Evolutionary conservation across 306 rosid species (phyloP), one percentile per base, ranked within the genome.

Genomic region (Quercus aquifolioides): DNA sequence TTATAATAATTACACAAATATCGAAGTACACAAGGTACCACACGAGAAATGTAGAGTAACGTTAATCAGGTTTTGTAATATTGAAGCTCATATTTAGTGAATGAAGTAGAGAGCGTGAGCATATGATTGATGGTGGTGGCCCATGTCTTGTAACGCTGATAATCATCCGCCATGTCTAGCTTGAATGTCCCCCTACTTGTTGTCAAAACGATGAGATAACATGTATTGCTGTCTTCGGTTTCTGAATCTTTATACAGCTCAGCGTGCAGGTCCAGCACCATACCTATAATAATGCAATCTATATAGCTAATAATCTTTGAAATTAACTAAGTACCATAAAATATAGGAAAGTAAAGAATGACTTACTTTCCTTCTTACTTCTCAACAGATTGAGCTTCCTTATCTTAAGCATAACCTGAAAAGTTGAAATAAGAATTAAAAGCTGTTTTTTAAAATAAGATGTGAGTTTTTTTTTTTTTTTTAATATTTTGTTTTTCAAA

Each of bases 151-250:
- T 93, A 91, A 21, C 87, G 89, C 14, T 83, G 88, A 76, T 78
- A 83, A 84, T 93, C 92, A 78, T 86, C 91, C 1, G 73, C 94
- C 97, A 96, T 90, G 85, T 93, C 99, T 55, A 96, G 85, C 88
- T 96, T 93, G 93, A 93, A 91, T 8, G 74, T 69, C 4, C 99
- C 99, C 80, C 83, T 84, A 74, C 87, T 91, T 54, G 99, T 95
- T 1, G 88, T 81, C 69, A 96, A 80, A 20, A 89, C 96, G 3
- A 93, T 82, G 15, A 90, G 84, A 87, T 96, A 93, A 73, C 99
- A 92, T 5, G 94, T 93, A n/a, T 82, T 86, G 43, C 25, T 82
- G 26, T 76, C 87, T 67, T 89, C 91, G 10, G 63, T 86, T 75
- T 88, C 91, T 60, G 93, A 86, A 25, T 92, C 91, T 79, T 91